Conservation (phyloP, 139 green algal genomes). For the Picochlorum sp. region DNA sequence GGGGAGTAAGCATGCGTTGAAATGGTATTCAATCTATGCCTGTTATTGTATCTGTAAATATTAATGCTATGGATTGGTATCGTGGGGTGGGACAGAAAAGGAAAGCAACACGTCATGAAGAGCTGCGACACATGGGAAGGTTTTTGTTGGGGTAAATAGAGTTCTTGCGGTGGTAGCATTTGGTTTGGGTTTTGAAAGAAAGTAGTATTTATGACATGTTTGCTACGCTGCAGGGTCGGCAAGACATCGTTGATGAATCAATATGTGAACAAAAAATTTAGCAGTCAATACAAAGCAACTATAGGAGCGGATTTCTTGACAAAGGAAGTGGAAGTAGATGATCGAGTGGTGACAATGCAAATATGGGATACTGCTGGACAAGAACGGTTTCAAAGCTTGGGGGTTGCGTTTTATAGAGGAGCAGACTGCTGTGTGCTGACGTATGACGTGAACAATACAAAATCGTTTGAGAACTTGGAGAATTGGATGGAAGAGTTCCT, state of each 20-base stretch:
- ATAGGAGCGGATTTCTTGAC: conserved; percentile 98
- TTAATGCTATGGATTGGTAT: no score
- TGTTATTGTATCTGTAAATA: neutral
- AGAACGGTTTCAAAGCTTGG: conserved; percentile 94
- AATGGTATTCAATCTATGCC: neutral
- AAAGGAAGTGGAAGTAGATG: conserved; percentile 96
- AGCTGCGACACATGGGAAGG: no score
- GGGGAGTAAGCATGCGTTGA: no score
- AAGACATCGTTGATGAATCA: conserved; percentile 99
- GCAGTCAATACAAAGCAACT: conserved; percentile 97
- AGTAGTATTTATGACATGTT: neutral
- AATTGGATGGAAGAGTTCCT: conserved; percentile 98
- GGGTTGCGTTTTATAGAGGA: conserved; percentile 95
- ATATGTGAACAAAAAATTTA: conserved; percentile 99
- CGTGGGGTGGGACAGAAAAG: no score
- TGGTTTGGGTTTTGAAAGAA: neutral
- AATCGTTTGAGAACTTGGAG: conserved; percentile 96
- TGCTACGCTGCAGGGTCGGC: conserved; percentile 61
- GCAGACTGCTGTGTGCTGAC: conserved; percentile 97
- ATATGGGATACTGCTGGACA: conserved; percentile 99
- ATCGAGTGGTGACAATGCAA: conserved; percentile 95
- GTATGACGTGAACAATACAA: conserved; percentile 92
- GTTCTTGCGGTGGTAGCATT: neutral
- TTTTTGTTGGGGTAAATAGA: no score
- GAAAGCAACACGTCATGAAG: no score